A percentile compares a stretch with the other conserved stretches of the same genome.
phyloP scores from a whole-genome alignment of 2,329 filamentous ascomycete species.

The Achaetomium macrosporum region DNA sequence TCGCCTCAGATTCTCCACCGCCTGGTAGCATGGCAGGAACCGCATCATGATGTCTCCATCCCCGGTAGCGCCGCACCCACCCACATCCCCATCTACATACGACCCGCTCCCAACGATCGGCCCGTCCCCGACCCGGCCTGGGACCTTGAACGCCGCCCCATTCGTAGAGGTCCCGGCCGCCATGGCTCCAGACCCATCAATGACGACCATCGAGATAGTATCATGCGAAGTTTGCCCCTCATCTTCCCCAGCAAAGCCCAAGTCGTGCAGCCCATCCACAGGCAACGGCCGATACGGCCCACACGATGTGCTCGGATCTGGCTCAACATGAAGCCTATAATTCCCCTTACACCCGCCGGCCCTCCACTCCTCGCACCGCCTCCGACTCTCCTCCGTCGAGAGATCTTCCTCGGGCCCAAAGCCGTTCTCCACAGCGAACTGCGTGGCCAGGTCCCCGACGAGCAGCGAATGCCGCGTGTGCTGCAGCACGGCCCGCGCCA shows the following conservation, averaged over 20 bases:
- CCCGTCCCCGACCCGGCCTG: conserved; percentile 50
- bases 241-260: background rate
- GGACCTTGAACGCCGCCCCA: conserved; percentile 48
- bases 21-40: conserved; percentile 53
- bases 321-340: conserved; percentile 42
- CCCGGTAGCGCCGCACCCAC: conserved; percentile 51
- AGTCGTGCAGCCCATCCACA: conserved; percentile 3
- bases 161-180: conserved; percentile 53
- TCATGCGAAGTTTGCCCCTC: conserved; percentile 39
- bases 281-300: conserved; percentile 41
- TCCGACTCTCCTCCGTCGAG: conserved; percentile 36
- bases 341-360: conserved; percentile 42
- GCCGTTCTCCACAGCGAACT: conserved; percentile 48
- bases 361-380: conserved; percentile 40
- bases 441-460: conserved; percentile 47
- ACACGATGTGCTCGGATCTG: conserved; percentile 38
- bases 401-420: conserved; percentile 39
- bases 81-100: conserved; percentile 49
- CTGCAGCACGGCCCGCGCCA: conserved; percentile 46
- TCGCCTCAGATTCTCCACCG: conserved; percentile 46
- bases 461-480: conserved; percentile 48
- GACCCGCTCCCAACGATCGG: conserved; percentile 50
- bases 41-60: conserved; percentile 55
- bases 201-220: conserved; percentile 48
- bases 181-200: conserved; percentile 41